These are phyloP conservation scores for Tulasnella sp. DNA, from an alignment of 768 basidiomycete genomes.

Conservation along the genomic window DNA sequence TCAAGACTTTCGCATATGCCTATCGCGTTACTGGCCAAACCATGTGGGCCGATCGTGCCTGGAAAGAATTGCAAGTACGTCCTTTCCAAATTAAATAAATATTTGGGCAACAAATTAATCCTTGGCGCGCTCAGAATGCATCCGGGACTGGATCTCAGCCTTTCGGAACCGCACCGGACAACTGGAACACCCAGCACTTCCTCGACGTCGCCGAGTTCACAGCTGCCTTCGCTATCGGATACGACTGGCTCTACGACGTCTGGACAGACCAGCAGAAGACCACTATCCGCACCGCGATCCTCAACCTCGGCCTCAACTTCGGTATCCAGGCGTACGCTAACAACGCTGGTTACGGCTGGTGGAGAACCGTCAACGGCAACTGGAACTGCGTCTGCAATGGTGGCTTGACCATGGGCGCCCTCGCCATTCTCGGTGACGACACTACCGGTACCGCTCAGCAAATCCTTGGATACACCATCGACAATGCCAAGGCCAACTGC, in stretches of 20 bases:
- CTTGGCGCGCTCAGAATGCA: conserved; percentile 43
- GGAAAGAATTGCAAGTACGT: conserved; percentile 69
- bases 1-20: conserved; percentile 88
- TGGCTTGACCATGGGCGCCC: conserved; percentile 77
- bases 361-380: conserved; percentile 69
- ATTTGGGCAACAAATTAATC: not conserved
- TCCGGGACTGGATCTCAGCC: conserved; percentile 51
- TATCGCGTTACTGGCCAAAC: conserved; percentile 89
- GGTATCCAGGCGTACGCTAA: conserved; percentile 46
- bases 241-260: conserved; percentile 89
- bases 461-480: conserved; percentile 54
- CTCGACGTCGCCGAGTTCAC: conserved; percentile 86
- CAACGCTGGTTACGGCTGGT: conserved; percentile 53
- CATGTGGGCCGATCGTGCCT: conserved; percentile 78
- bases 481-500: conserved; percentile 72
- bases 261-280: conserved; percentile 66
- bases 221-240: conserved; percentile 82
- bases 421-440: conserved; percentile 83
- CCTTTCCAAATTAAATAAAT: not conserved
- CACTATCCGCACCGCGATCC: conserved; percentile 57
- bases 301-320: conserved; percentile 61
- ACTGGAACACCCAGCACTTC: conserved; percentile 88
- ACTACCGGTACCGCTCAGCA: conserved; percentile 55
- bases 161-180: conserved; percentile 54
- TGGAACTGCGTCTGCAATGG: conserved; percentile 95